phyloP scores from a whole-genome alignment of 2,329 filamentous ascomycete species.

The Cladophialophora carrionii region DNA sequence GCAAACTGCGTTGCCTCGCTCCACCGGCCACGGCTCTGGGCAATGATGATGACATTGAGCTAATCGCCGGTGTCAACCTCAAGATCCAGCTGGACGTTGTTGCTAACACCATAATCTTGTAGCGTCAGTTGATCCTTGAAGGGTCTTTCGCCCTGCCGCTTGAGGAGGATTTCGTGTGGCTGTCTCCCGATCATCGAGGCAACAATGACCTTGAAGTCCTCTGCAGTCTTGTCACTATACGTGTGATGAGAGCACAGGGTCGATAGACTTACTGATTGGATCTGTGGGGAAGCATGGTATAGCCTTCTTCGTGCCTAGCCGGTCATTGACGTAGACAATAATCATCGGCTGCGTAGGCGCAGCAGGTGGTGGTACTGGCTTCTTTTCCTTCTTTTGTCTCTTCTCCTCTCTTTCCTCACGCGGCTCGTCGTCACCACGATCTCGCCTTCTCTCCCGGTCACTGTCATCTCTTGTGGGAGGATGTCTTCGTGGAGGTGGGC shows the following conservation, averaged over 20 bases:
- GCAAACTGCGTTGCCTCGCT: background rate
- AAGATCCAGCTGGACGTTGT: conserved; percentile 69
- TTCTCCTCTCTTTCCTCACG: conserved; percentile 38
- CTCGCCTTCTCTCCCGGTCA: conserved; percentile 38
- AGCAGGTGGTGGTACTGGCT: conserved; percentile 41
- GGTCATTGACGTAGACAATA: conserved; percentile 88
- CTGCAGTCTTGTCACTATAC: conserved; percentile 40
- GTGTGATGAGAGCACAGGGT: background rate
- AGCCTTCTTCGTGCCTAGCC: conserved; percentile 91
- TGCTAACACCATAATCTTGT: conserved; percentile 91
- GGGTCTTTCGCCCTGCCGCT: conserved; percentile 86
- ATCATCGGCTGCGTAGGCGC: conserved; percentile 77
- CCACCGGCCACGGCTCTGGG: background rate
- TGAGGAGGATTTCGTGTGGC: conserved; percentile 87
- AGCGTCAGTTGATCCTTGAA: conserved; percentile 90
- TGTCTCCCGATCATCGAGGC: conserved; percentile 86
- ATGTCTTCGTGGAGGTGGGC: conserved; percentile 37
- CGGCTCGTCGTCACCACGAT: conserved; percentile 33
- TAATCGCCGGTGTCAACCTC: conserved; percentile 55
- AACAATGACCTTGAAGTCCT: conserved; percentile 87
- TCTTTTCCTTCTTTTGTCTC: conserved; percentile 38
- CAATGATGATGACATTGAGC: conserved; percentile 7
- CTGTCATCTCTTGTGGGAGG: conserved; percentile 32
- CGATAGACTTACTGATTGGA: conserved; percentile 61
- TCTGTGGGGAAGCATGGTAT: conserved; percentile 88